Percentiles rank a stretch among this genome's conserved stretches.
These are phyloP conservation scores for Phytophthora lateralis DNA, from an alignment of 352 stramenopile genomes.

Conservation along the genomic window DNA sequence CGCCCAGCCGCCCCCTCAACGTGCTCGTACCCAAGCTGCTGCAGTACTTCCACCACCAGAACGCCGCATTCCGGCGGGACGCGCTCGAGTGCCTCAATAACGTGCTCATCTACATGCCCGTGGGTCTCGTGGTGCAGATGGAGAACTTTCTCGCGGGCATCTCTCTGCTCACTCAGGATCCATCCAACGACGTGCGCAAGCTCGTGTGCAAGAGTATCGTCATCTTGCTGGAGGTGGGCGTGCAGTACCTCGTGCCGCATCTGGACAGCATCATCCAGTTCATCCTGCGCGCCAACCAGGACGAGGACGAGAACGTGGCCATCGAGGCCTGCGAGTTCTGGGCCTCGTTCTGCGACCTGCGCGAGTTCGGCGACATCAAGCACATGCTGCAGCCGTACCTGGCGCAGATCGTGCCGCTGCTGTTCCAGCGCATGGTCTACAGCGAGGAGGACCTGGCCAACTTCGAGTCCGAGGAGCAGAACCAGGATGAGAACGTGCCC, in stretches of 20 bases:
- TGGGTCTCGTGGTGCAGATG: conserved; percentile 90
- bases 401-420: conserved; percentile 90
- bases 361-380: conserved; percentile 93
- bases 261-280: conserved; percentile 93
- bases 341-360: conserved; percentile 91
- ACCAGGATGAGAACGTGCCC: conserved; percentile 85
- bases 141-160: conserved; percentile 90
- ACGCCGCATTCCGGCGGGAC: conserved; percentile 76
- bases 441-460: conserved; percentile 91
- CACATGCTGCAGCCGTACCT: conserved; percentile 84
- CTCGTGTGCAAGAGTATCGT: conserved; percentile 93
- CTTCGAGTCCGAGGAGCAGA: conserved; percentile 92
- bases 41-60: conserved; percentile 89
- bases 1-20: conserved; percentile 85
- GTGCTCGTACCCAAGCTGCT: conserved; percentile 88
- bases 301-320: conserved; percentile 84
- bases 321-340: conserved; percentile 93
- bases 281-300: conserved; percentile 88
- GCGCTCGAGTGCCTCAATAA: conserved; percentile 91
- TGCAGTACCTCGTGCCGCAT: conserved; percentile 90
- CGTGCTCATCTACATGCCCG: conserved; percentile 88
- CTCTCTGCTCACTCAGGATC: conserved; percentile 86
- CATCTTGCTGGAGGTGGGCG: conserved; percentile 86
- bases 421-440: conserved; percentile 97
- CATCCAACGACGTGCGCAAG: conserved; percentile 79